Conservation (phyloP, 1,139 yeast species). For the Lodderomyces jiufengensis region DNA sequence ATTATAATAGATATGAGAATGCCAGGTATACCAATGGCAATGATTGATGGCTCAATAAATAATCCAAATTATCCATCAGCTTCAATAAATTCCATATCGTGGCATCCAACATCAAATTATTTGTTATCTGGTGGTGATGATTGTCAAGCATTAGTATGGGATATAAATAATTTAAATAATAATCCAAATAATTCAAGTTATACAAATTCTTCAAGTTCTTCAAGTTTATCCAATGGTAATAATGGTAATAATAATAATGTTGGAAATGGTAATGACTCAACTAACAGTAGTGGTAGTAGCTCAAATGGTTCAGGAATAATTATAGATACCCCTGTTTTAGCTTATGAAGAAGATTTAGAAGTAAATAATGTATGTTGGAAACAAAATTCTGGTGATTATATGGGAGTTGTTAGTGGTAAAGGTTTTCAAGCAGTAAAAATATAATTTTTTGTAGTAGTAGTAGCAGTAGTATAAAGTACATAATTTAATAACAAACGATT, state of each 20-base stretch:
- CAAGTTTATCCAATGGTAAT: constrained; percentile 3
- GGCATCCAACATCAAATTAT: constrained; percentile 78
- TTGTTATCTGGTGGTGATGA: constrained; percentile 84
- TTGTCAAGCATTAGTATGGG: constrained; percentile 88
- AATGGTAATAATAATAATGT: neutral
- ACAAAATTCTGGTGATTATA: constrained; percentile 63
- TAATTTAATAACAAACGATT: neutral
- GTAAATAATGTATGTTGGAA: constrained; percentile 79
- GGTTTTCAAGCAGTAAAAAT: constrained; percentile 71
- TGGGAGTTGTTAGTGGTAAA: constrained; percentile 77
- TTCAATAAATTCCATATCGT: constrained; percentile 64
- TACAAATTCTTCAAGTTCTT: neutral
- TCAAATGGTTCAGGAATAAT: constrained; percentile 14
- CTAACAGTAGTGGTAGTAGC: constrained; percentile 3
- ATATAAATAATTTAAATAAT: constrained; percentile 41
- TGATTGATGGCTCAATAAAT: constrained; percentile 59
- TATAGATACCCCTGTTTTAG: constrained; percentile 46
- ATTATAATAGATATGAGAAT: constrained; percentile 78
- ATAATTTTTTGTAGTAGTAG: constrained; percentile 7
- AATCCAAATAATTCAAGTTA: constrained; percentile 3
- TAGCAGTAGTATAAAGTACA: too few species aligned
- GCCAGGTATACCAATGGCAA: constrained; percentile 77
- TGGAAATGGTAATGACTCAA: constrained; percentile 3
- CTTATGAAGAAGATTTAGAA: constrained; percentile 61
- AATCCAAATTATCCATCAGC: constrained; percentile 17